Evolutionary conservation across 768 basidiomycete genomes (phyloP), one percentile per base, ranked within the genome.

Genomic region (Mycena alexandri): DNA sequence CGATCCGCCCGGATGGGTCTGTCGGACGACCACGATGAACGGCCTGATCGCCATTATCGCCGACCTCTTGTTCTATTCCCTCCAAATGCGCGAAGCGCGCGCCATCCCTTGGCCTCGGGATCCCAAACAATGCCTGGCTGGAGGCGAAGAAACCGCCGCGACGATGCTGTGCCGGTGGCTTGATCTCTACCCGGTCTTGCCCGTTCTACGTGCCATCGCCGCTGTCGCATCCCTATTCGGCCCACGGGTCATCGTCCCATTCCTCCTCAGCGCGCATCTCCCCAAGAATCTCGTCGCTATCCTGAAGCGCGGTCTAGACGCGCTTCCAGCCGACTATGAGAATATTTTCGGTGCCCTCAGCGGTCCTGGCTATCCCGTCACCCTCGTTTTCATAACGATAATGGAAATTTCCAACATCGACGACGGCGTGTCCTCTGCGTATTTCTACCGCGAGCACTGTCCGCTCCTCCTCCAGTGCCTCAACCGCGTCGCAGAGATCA

Each of bases 261-360:
- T 67, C 54, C 65, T 67, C 21, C 65, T 55, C 53, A 67, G 65
- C 59, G 60, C 65, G 13, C 65, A 67, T 56, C 65, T 67, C 36
- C 59, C 65, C 53, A 67, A 67, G 19, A 67, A 67, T 51, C 59
- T 67, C 19, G 65, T 67, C 29, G 47, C 47, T n/a, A 67, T 67
- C 53, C 36, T 67, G 46, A 67, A 61, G 38, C 59, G 65, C 29
- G 60, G 65, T 21, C 59, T 67, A 16, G 65, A 67, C 65, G 47
- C 65, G 22, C 36, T 67, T 17, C 60, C 65, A 14, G 46, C n/a
- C 13, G 60, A 67, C 21, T 67, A 42, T 11, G 60, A 24, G 11
- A 54, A 54, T 22, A 42, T 5, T 13, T 33, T 50, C 41, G 17
- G 56, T 54, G 19, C 60, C n/a, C 56, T 61, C 3, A 6, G 6